Conservation (phyloP, 176 grass and related monocot genomes). For the Ensete glaucum region DNA sequence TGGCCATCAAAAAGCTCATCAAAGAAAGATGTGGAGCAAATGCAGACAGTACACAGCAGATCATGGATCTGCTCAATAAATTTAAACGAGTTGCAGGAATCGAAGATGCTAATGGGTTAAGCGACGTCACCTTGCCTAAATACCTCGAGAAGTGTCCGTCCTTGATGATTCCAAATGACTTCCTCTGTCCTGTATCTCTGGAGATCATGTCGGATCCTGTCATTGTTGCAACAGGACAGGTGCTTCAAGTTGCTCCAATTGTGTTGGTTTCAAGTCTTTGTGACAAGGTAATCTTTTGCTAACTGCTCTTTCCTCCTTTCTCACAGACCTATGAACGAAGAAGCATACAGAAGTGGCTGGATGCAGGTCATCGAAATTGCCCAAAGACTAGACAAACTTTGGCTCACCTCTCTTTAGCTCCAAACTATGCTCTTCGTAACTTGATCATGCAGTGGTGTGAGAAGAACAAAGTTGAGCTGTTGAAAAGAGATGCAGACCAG, state of each 20-base stretch:
- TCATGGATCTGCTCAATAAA: conserved; percentile 42
- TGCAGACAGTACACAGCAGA: conserved; percentile 36
- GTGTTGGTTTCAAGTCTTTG: neutral
- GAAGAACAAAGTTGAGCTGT: conserved; percentile 47
- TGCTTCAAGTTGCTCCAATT: neutral
- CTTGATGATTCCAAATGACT: conserved; percentile 67
- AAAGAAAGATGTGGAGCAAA: conserved; percentile 45
- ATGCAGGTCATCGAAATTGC: conserved; percentile 48
- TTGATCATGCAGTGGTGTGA: conserved; percentile 64
- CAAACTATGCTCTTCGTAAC: conserved; percentile 61
- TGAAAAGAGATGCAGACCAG: conserved; percentile 20
- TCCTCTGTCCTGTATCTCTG: conserved; percentile 57
- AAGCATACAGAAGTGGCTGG: conserved; percentile 55
- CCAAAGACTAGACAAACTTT: conserved; percentile 56
- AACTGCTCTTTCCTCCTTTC: neutral
- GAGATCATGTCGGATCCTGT: conserved; percentile 72
- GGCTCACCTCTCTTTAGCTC: conserved; percentile 35
- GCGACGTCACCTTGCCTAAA: conserved; percentile 54
- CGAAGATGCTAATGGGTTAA: conserved; percentile 41
- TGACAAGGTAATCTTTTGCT: neutral
- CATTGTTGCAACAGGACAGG: conserved; percentile 45
- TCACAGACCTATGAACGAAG: conserved; percentile 45
- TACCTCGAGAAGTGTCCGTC: conserved; percentile 77
- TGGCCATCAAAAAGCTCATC: conserved; percentile 67
- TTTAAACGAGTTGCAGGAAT: conserved; percentile 52